Conservation (phyloP, 495 filamentous ascomycete species). For the Eremomyces bilateralis region DNA sequence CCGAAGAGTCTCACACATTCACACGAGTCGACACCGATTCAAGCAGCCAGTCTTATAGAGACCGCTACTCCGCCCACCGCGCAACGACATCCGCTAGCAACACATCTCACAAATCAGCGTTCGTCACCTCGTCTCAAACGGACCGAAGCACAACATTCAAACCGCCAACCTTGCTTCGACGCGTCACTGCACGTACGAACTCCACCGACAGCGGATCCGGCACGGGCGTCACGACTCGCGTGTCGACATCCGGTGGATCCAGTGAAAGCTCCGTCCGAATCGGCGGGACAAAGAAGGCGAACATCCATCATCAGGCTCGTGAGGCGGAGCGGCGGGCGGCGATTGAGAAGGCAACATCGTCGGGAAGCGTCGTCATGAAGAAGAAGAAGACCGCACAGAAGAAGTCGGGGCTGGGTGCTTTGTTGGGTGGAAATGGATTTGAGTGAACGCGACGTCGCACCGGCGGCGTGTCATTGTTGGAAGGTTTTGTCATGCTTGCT, state of each 20-base stretch:
- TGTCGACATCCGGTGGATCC: slow-evolving; percentile 76
- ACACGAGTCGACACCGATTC: slow-evolving; percentile 10
- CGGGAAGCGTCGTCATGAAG: slow-evolving; percentile 43
- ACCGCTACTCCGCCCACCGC: slow-evolving; percentile 9
- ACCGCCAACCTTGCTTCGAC: slow-evolving; percentile 14
- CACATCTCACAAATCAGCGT: too few species aligned
- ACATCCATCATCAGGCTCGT: slow-evolving; percentile 63
- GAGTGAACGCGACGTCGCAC: too few species aligned
- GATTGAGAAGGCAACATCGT: slow-evolving; percentile 36
- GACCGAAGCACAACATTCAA: slow-evolving; percentile 15
- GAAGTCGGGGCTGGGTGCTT: too few species aligned
- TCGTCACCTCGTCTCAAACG: too few species aligned
- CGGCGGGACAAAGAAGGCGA: slow-evolving; percentile 45
- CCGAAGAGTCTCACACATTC: too few species aligned
- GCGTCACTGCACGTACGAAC: too few species aligned
- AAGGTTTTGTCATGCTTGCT: too few species aligned
- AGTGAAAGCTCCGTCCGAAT: slow-evolving; percentile 20
- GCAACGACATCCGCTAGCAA: slow-evolving; percentile 2
- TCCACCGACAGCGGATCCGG: too few species aligned
- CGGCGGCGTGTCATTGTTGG: too few species aligned
- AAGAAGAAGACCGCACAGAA: slow-evolving; percentile 23
- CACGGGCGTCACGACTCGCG: too few species aligned
- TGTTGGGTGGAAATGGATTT: too few species aligned
- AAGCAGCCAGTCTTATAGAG: slow-evolving; percentile 7
- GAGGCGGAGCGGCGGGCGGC: slow-evolving; percentile 41